Evolutionary conservation across 805 yeast species (phyloP), one percentile per base, ranked within the genome.

Genomic region (Limtongia smithiae): DNA sequence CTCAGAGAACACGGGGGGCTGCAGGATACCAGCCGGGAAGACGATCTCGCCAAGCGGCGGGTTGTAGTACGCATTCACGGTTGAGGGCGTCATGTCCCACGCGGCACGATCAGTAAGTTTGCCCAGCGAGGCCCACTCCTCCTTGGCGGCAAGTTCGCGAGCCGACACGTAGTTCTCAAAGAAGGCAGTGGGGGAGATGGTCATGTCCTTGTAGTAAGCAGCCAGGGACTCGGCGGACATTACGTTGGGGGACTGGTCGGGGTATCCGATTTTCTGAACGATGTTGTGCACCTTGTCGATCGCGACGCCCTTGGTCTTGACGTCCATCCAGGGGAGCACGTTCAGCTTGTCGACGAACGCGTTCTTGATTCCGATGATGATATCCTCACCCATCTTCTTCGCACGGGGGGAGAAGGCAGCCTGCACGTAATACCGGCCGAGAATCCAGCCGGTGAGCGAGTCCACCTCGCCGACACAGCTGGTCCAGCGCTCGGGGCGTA

Each of bases 61-160:
- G 44, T 54, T 54, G 47, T 54, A 54, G 46, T 54, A 54, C 20
- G 58, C 58, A 47, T 54, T 54, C 24, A 54, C 58, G n/a, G 58
- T 54, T 2, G 57, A 37, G 3, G 58, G 58, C 8, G 58, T 53
- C 58, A 54, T 54, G 21, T 36, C 54, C 58, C 58, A 54, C 20
- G 48, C 54, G 20, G 54, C 58, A 11, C 57, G 53, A 20, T 54
- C 58, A 15, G 54, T 48, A 9, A 37, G 39, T 28, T 54, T 41
- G 22, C 57, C 57, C 4, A 54, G 40, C 11, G 50, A 30, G 12
- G 30, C 30, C 58, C 57, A 52, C 28, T 44, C 51, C 22, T 52
- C 57, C n/a, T 18, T n/a, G 14, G 54, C 53, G 17, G 57, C 58
- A 25, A 28, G 40, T 44, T 48, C 22, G 12, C 54, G 45, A 25